These are phyloP conservation scores for Nephelium lappaceum DNA, from an alignment of 345 rosid genomes.

Conservation along the genomic window DNA sequence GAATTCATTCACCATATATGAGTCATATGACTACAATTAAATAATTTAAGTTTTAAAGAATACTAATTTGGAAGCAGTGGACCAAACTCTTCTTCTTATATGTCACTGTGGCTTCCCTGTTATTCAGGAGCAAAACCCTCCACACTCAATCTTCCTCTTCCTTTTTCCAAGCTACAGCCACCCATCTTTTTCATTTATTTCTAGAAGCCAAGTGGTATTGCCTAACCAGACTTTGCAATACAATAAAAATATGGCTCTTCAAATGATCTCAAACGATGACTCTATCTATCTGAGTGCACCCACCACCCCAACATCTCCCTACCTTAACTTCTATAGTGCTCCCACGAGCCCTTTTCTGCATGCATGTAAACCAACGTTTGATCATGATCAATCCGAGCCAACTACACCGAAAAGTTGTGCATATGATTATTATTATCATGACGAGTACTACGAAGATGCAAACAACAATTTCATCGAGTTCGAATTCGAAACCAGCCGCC, in stretches of 20 bases:
- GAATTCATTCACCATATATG: no score
- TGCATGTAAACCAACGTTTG: no score
- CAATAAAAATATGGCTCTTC: background rate
- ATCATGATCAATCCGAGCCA: background rate
- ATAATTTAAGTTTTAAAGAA: slow-evolving; percentile 6
- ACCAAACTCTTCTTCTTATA: slow-evolving; percentile 12
- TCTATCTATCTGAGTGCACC: slow-evolving; percentile 31
- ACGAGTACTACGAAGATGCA: slow-evolving; percentile 3
- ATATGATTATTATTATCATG: no score
- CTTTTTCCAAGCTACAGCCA: no score
- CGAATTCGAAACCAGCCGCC: slow-evolving; percentile 41
- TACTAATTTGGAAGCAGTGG: slow-evolving; percentile 21
- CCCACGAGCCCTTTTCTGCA: slow-evolving; percentile 29
- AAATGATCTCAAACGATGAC: background rate
- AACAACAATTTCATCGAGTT: slow-evolving; percentile 33
- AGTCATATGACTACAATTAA: no score
- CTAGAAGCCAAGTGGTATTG: background rate
- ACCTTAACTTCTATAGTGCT: slow-evolving; percentile 30
- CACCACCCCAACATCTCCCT: slow-evolving; percentile 27
- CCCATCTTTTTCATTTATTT: no score
- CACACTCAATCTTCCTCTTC: background rate
- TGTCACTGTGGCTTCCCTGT: slow-evolving; percentile 13
- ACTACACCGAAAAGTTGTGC: slow-evolving; percentile 6
- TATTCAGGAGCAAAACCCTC: slow-evolving; percentile 17
- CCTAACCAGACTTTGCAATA: no score